Conservation (phyloP, 768 basidiomycete genomes). For the Hericium erinaceus region DNA sequence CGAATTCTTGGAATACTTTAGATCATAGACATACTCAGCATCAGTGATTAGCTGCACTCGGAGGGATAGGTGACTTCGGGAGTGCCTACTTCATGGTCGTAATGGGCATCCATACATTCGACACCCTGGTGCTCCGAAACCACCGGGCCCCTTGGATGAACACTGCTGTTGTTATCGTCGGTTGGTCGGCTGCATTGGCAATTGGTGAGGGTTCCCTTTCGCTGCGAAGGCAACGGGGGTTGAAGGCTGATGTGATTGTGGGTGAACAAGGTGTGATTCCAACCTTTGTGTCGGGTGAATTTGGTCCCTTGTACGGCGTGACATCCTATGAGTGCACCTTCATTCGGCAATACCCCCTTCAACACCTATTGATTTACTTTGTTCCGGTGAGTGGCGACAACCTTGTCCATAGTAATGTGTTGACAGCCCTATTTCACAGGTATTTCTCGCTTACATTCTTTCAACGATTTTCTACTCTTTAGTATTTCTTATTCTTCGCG, state of each 20-base stretch:
- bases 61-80: constrained; percentile 53
- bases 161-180: constrained; percentile 31
- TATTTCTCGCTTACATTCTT: constrained; percentile 46
- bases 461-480: constrained; percentile 51
- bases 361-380: constrained; percentile 45
- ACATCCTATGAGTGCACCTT: constrained; percentile 46
- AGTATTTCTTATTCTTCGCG: constrained; percentile 52
- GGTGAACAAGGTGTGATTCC: constrained; percentile 12
- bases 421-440: constrained; percentile 25
- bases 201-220: constrained; percentile 32
- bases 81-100: constrained; percentile 56
- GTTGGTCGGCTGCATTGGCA: constrained; percentile 43
- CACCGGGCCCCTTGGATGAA: constrained; percentile 44
- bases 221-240: no score
- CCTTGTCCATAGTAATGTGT: not conserved
- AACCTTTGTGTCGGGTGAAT: constrained; percentile 27
- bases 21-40: not conserved
- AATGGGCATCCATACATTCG: constrained; percentile 62
- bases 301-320: constrained; percentile 41
- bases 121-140: constrained; percentile 48
- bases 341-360: constrained; percentile 28
- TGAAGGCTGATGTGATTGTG: no score
- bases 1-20: not conserved
- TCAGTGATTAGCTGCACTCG: constrained; percentile 35
- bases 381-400: constrained; percentile 41